Evolutionary conservation across 1,284 basidiomycete species (phyloP).

Genomic region (Trichosporon sp.): DNA sequence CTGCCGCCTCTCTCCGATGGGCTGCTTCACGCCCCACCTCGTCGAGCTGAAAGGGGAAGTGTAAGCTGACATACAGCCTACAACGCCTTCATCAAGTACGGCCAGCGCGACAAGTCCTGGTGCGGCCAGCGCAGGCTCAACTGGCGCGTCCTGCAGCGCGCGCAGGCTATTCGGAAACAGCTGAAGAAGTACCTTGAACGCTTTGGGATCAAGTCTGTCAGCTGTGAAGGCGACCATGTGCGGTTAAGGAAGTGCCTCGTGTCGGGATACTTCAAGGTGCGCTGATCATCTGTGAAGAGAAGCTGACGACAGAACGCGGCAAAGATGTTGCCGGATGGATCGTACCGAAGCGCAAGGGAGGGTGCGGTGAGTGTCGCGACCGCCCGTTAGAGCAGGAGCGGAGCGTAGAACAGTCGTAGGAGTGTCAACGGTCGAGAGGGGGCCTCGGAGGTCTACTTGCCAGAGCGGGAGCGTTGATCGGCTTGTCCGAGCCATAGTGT

Average conservation of each 20-base stretch:
- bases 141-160: constrained; percentile 85
- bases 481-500: too few relatives aligned
- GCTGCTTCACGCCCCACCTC: too few relatives aligned
- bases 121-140: constrained; percentile 87
- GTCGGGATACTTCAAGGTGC: constrained; percentile 76
- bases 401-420: too few relatives aligned
- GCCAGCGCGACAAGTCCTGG: constrained; percentile 74
- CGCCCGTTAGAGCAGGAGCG: too few relatives aligned
- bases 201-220: constrained; percentile 68
- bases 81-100: constrained; percentile 82
- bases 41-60: too few relatives aligned
- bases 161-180: constrained; percentile 84
- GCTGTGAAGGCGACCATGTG: constrained; percentile 77
- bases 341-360: constrained; percentile 75
- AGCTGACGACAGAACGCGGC: constrained; percentile 62
- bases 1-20: too few relatives aligned
- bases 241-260: constrained; percentile 76
- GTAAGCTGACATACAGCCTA: constrained; percentile 59
- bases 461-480: too few relatives aligned
- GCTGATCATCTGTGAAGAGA: background rate
- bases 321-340: constrained; percentile 79
- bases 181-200: constrained; percentile 86
- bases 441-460: too few relatives aligned
- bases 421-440: too few relatives aligned
- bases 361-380: constrained; percentile 65